phyloP scores from a whole-genome alignment of 2,329 filamentous ascomycete species.

The Acephala macrosclerotiorum region DNA sequence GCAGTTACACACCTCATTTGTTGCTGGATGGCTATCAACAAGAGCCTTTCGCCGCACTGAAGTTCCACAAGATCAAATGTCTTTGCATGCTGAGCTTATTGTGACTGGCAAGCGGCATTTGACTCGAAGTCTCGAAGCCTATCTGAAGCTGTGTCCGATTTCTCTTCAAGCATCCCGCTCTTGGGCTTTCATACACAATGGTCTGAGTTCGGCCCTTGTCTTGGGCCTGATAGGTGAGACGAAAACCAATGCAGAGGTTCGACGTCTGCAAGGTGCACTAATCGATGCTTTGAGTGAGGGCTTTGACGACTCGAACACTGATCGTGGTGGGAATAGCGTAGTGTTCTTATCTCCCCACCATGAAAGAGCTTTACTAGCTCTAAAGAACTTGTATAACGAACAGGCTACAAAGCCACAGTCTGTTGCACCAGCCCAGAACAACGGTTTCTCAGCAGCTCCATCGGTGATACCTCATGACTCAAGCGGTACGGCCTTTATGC shows the following conservation, averaged over 20 bases:
- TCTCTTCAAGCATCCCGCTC: constrained; percentile 60
- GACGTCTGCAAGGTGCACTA: constrained; percentile 3
- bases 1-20: not conserved
- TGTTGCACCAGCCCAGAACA: not conserved
- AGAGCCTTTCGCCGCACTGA: constrained; percentile 5
- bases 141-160: constrained; percentile 68
- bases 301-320: not conserved
- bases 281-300: constrained; percentile 4
- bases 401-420: not conserved
- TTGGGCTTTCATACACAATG: constrained; percentile 71
- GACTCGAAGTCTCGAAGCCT: constrained; percentile 53
- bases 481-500: not conserved
- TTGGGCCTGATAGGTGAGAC: constrained; percentile 1
- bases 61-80: not conserved
- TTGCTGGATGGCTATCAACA: constrained; percentile 3
- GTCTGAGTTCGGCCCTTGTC: constrained; percentile 52
- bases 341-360: not conserved
- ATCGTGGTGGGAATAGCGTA: not conserved
- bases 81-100: not conserved
- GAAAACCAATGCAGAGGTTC: constrained; percentile 5
- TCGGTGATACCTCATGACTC: not conserved
- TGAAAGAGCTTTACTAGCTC: not conserved
- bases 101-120: not conserved
- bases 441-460: not conserved
- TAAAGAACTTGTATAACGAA: not conserved